Conservation (phyloP, 2,329 filamentous ascomycete genomes). For the Fusarium verrucosum region DNA sequence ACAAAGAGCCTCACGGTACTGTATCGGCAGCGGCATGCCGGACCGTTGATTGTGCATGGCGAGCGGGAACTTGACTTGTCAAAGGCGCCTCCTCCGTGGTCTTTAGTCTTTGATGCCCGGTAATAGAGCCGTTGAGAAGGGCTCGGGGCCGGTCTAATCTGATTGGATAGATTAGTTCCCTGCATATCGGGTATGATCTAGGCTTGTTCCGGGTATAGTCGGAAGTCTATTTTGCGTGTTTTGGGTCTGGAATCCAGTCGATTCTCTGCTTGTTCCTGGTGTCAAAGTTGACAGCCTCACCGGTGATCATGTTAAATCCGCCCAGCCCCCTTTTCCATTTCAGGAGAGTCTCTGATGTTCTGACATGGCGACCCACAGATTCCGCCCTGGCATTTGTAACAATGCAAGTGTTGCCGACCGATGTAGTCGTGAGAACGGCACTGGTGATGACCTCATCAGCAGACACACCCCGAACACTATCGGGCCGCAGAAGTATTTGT, state of each 20-base stretch:
- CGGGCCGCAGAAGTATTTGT: conserved; percentile 2
- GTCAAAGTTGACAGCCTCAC: conserved; percentile 22
- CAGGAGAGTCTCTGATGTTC: conserved; percentile 1
- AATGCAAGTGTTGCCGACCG: not conserved
- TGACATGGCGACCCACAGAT: conserved; percentile 5
- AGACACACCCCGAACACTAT: conserved; percentile 10
- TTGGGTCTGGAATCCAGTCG: conserved; percentile 18
- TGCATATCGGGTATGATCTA: conserved; percentile 35
- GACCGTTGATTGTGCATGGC: conserved; percentile 42
- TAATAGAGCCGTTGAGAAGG: conserved; percentile 31
- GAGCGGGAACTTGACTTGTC: conserved; percentile 39
- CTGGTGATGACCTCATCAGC: conserved; percentile 31
- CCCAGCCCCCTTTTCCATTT: conserved; percentile 8
- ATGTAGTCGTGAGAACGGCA: not conserved
- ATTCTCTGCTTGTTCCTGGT: conserved; percentile 22
- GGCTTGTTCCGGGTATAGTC: conserved; percentile 26
- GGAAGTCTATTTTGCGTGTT: conserved; percentile 22
- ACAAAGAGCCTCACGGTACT: conserved; percentile 29
- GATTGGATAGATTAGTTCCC: conserved; percentile 42
- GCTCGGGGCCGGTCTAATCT: conserved; percentile 16
- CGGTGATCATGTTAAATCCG: not conserved
- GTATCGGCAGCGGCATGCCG: conserved; percentile 40
- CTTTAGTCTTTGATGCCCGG: conserved; percentile 28
- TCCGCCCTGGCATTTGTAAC: not conserved
- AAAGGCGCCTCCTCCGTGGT: conserved; percentile 31